Evolutionary conservation across 1,284 basidiomycete species (phyloP).

Genomic region (Trichosporon coremiiforme): DNA sequence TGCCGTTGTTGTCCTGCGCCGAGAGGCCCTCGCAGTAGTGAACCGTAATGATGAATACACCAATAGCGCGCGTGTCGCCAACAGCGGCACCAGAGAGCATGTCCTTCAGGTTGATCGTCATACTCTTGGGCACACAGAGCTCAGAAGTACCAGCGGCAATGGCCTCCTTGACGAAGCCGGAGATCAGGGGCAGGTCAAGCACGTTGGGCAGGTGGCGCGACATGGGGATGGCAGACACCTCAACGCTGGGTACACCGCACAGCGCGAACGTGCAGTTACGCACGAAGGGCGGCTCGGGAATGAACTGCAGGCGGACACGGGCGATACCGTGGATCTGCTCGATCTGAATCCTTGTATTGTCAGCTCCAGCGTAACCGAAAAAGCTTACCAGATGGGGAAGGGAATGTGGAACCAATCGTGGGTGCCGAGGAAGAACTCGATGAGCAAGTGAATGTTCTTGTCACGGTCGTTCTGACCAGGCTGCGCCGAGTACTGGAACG

Average conservation of each 20-base stretch:
- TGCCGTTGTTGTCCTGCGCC: constrained; percentile 65
- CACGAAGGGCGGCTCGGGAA: constrained; percentile 68
- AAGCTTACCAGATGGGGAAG: constrained; percentile 63
- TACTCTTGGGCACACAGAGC: constrained; percentile 70
- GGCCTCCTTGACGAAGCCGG: constrained; percentile 71
- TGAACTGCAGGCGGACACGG: constrained; percentile 76
- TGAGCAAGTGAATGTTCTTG: constrained; percentile 69
- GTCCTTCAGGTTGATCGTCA: constrained; percentile 69
- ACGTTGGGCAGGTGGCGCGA: constrained; percentile 70
- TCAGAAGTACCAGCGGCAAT: constrained; percentile 68
- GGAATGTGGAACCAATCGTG: constrained; percentile 36
- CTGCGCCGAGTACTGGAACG: constrained; percentile 69
- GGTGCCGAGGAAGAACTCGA: constrained; percentile 68
- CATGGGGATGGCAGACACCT: constrained; percentile 73
- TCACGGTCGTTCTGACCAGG: constrained; percentile 61
- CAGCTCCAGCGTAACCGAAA: too few relatives aligned
- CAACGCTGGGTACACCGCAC: constrained; percentile 74
- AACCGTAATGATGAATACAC: constrained; percentile 69
- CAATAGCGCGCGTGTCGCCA: constrained; percentile 67
- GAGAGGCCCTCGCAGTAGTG: constrained; percentile 67
- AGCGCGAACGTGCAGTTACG: constrained; percentile 68
- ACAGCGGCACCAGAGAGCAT: constrained; percentile 67
- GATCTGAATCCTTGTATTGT: constrained; percentile 67
- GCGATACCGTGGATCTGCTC: constrained; percentile 71
- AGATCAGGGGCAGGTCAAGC: constrained; percentile 75